These are phyloP conservation scores for Nigrospora oryzae DNA, from an alignment of 2,329 filamentous ascomycete species.

Conservation along the genomic window DNA sequence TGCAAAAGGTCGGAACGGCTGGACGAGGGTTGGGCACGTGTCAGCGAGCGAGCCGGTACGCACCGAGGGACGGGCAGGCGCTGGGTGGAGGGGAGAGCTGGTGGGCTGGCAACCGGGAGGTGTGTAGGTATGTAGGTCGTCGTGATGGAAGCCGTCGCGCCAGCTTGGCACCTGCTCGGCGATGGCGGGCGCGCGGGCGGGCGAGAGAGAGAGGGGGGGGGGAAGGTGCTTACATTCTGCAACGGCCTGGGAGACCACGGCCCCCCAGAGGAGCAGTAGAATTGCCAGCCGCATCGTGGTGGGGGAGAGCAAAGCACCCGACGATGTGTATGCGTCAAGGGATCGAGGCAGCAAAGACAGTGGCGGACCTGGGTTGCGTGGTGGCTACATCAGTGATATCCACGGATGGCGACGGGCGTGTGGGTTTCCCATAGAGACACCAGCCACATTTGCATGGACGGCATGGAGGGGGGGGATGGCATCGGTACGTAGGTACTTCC, in stretches of 20 bases:
- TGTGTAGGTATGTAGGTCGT: neutral
- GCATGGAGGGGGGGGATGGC: too few species aligned
- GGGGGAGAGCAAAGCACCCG: too few species aligned
- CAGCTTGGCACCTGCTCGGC: neutral
- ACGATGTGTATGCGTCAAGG: too few species aligned
- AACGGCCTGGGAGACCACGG: conserved; percentile 18
- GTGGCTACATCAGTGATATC: too few species aligned
- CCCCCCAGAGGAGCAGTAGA: conserved; percentile 18
- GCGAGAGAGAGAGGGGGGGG: neutral
- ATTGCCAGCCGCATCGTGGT: conserved; percentile 16
- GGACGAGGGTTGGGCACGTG: conserved; percentile 12
- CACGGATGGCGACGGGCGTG: too few species aligned
- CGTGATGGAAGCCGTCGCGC: neutral
- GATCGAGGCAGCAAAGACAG: too few species aligned
- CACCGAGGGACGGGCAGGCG: neutral
- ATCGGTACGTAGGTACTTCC: too few species aligned
- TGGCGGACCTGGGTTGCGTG: too few species aligned
- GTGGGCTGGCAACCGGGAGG: conserved; percentile 3
- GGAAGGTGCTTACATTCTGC: conserved; percentile 31
- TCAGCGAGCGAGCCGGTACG: neutral
- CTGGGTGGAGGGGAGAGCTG: neutral
- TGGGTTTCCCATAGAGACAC: too few species aligned
- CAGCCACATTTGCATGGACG: too few species aligned
- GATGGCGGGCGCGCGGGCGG: neutral
- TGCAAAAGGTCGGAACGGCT: conserved; percentile 59